Percentiles rank a stretch among this genome's conserved stretches.
These are phyloP conservation scores for Chaetomiaceae sp. DNA, from an alignment of 2,329 filamentous ascomycete species.

Conservation along the genomic window DNA sequence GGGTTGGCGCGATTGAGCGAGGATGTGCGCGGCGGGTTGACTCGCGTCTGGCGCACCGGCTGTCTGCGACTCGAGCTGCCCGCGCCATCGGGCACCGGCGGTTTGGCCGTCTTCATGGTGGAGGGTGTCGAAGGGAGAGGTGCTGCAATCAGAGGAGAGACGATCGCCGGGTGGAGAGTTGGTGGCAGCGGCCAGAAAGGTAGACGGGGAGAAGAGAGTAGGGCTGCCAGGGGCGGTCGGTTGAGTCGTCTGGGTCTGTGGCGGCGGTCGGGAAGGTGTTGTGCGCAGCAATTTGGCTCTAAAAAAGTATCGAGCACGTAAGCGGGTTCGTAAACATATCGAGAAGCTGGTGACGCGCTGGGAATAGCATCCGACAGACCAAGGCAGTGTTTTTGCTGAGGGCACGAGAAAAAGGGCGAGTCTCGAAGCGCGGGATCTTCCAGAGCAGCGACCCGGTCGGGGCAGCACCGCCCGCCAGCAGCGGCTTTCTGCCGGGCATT, in stretches of 20 bases:
- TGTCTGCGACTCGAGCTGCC: conserved; percentile 47
- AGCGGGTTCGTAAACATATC: conserved; percentile 10
- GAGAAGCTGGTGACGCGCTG: not conserved
- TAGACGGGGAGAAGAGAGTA: conserved; percentile 17
- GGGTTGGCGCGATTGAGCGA: conserved; percentile 46
- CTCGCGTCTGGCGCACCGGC: conserved; percentile 61
- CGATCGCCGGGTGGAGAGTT: not conserved
- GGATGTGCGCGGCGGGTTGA: conserved; percentile 56
- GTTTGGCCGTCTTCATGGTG: conserved; percentile 55
- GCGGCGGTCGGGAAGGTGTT: not conserved
- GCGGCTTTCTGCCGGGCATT: conserved; percentile 15
- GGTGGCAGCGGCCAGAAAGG: not conserved
- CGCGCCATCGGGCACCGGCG: conserved; percentile 37
- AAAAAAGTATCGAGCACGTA: not conserved
- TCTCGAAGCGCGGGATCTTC: conserved; percentile 8
- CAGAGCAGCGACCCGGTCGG: conserved; percentile 1
- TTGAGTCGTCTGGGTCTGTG: not conserved
- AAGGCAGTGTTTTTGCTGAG: conserved; percentile 3
- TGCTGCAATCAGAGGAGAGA: not conserved
- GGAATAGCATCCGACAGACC: not conserved
- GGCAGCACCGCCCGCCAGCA: conserved; percentile 11
- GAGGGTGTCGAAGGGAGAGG: not conserved
- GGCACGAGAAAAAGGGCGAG: conserved; percentile 15
- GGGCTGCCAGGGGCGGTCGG: not conserved
- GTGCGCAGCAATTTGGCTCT: conserved; percentile 3